Evolutionary conservation across 352 stramenopile genomes (phyloP), one percentile per base, ranked within the genome.

Genomic region (Phytophthora macrochlamydospora): DNA sequence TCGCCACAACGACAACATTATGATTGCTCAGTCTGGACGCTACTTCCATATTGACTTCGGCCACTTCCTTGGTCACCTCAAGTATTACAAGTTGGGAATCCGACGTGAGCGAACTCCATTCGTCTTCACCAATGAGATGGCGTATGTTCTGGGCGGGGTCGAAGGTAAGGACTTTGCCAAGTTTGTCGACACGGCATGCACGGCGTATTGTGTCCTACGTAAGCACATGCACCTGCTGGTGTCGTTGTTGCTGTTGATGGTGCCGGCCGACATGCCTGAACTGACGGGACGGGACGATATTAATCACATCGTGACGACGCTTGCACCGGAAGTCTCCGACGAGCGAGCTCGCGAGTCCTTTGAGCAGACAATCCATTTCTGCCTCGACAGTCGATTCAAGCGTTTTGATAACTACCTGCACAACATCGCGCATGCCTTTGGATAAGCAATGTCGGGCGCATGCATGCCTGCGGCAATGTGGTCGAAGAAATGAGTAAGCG

Each of bases 1-100:
- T 70, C 90, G 95, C 7, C 95, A 98, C 75, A 98, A 97, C 52
- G 95, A 98, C 76, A 98, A 98, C 71, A 97, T 98, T 58, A 99
- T 99, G 96, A 94, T 95, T 64, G 65, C 69, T 24, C 83, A 78
- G 18, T 84, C 76, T 3, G 88, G 88, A 33, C 83, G 87, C 59
- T 96, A 94, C 78, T 96, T 96, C 68, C 88, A 96, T 69, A 96
- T 96, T 37, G 88, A 96, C 71, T 96, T 96, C 53, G 88, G 88
- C 13, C 88, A 96, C 64, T 93, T 96, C 56, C 73, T 96, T 3
- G 88, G 86, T 9, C 86, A 96, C 67, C 92, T 94, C 70, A 96
- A 96, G 71, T 96, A 96, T 66, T 83, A 90, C 62, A 81, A 76
- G 76, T 81, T 95, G 78, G 89, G 87, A 33, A 84, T 95, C 55